Base-by-base conservation (phyloP, 768 basidiomycete species). In the Clitopilus hobsonii region DNA sequence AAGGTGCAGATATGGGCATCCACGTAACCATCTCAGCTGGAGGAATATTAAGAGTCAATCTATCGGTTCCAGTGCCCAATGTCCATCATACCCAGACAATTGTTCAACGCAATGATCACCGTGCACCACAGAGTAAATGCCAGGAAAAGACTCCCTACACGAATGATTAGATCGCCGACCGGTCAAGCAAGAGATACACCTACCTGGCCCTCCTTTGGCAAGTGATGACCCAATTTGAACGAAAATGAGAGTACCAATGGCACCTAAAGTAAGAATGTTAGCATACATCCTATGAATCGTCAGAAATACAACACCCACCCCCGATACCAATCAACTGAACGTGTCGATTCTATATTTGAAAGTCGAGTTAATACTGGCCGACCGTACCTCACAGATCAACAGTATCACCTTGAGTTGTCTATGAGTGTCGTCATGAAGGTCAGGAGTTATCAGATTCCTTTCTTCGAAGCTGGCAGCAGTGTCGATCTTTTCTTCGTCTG, bases 21-120 rank as follows among this genome's bases (percentile, higher is more conserved):
- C 83, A 85, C n/a, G 85, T 81, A 25, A 88, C 87, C 89, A 91
- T 90, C 68, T 92, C 89, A 30, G 86, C 89, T 80, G n/a, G n/a
- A n/a, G n/a, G n/a, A n/a, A 58, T 22, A 26, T 23, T 77, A 56
- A 1, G 74, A 69, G 55, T 47, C 38, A 41, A 41, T n/a, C n/a
- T n/a, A n/a, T n/a, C n/a, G 32, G 26, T 27, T 20, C 24, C n/a
- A 22, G 32, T 36, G 72, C 49, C 30, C 24, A 11, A n/a, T 22
- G 30, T 28, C 24, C 30, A 23, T n/a, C n/a, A n/a, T 56, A 76
- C 73, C 65, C 2, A 74, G 66, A 53, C 79, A 82, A 51, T 77
- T 78, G 58, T 74, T 82, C 50, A 80, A 63, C 0, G 78, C 77
- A 38, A 80, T 52, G 22, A 82, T 74, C 49, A 82, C 73, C 1